These are phyloP conservation scores for Haplosporangium sp. DNA, from an alignment of 371 early-diverging fungal species.

Conservation along the genomic window DNA sequence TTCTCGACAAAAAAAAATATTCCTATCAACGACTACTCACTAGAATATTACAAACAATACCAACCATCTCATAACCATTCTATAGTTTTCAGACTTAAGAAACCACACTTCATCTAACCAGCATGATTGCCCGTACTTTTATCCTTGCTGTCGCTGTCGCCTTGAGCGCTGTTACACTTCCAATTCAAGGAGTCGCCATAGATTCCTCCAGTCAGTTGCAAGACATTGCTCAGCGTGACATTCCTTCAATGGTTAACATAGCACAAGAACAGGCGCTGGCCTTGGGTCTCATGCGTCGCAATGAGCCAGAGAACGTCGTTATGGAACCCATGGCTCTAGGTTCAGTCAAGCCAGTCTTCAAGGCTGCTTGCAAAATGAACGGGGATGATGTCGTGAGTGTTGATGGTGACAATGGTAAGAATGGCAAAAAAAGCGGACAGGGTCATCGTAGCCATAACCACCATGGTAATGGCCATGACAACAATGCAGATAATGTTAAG, in stretches of 20 bases:
- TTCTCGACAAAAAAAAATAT: neutral
- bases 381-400: neutral
- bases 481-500: neutral
- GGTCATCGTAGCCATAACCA: neutral
- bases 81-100: neutral
- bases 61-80: neutral
- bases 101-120: neutral
- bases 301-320: neutral
- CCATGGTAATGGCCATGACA: neutral
- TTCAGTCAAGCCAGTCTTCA: neutral
- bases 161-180: neutral
- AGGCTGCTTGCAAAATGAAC: neutral
- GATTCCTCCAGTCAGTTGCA: neutral
- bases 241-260: neutral
- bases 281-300: neutral
- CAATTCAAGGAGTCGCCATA: conserved; percentile 1
- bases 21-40: neutral
- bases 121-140: conserved; percentile 2
- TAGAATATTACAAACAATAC: neutral
- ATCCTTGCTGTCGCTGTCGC: neutral
- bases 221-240: conserved; percentile 7
- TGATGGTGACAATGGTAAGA: neutral
- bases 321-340: neutral
- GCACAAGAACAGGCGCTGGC: conserved; percentile 1
- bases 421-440: neutral